Conservation (phyloP, 768 basidiomycete species). For the Xanthoconium stramineum region DNA sequence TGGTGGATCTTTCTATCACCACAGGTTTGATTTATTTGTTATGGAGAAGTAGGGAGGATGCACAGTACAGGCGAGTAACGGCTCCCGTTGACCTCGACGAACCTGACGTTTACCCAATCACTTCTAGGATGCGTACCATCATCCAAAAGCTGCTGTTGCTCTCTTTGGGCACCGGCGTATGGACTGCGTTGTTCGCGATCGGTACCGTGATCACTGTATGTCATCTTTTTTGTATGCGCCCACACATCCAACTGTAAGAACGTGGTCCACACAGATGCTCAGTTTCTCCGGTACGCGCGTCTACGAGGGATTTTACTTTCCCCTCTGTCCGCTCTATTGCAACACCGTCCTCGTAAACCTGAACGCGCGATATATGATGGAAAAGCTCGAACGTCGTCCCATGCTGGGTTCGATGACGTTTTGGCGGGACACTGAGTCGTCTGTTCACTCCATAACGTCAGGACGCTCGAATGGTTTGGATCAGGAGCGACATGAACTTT, state of each 20-base stretch:
- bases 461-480: background rate
- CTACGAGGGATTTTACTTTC: slow-evolving; percentile 25
- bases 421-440: slow-evolving; percentile 1
- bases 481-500: background rate
- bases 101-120: background rate
- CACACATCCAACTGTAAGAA: background rate
- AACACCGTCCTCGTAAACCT: slow-evolving; percentile 32
- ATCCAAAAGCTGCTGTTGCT: slow-evolving; percentile 14
- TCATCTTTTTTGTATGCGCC: background rate
- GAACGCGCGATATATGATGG: slow-evolving; percentile 25
- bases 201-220: slow-evolving; percentile 13
- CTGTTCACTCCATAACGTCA: background rate
- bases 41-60: slow-evolving; percentile 16
- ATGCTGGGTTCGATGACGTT: slow-evolving; percentile 2
- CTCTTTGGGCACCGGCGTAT: slow-evolving; percentile 14
- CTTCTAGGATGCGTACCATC: slow-evolving; percentile 16
- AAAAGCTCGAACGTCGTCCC: slow-evolving; percentile 9
- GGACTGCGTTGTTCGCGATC: slow-evolving; percentile 17
- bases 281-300: slow-evolving; percentile 12
- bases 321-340: slow-evolving; percentile 30
- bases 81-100: background rate
- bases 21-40: slow-evolving; percentile 6
- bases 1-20: slow-evolving; percentile 17
- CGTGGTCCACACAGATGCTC: slow-evolving; percentile 7
- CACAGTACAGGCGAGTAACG: slow-evolving; percentile 7